Evolutionary conservation across 1,284 basidiomycete species (phyloP).

Genomic region (Porogramme epimiltina): DNA sequence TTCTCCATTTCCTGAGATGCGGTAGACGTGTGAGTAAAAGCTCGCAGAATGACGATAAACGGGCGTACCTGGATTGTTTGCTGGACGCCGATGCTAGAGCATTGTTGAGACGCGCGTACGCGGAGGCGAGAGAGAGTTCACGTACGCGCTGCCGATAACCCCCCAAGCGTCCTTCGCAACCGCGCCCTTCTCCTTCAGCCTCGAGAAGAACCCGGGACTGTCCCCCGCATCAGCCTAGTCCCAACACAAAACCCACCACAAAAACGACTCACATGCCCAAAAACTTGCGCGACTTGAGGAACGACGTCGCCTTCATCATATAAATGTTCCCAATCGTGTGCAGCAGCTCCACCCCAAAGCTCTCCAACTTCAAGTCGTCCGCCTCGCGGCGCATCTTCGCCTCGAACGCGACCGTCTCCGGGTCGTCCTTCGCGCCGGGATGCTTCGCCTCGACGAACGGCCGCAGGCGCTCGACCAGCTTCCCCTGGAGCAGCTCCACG

Average conservation of each 20-base stretch:
- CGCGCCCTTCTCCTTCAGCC: slow-evolving; percentile 92
- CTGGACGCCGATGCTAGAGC: slow-evolving; percentile 65
- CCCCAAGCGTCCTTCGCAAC: slow-evolving; percentile 95
- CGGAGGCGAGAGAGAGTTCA: slow-evolving; percentile 15
- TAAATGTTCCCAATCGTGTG: slow-evolving; percentile 91
- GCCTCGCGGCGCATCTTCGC: slow-evolving; percentile 83
- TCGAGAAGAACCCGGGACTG: slow-evolving; percentile 91
- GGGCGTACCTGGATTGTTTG: slow-evolving; percentile 48
- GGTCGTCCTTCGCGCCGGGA: slow-evolving; percentile 85
- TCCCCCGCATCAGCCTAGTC: neutral
- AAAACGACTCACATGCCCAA: slow-evolving; percentile 71
- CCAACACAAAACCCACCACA: neutral
- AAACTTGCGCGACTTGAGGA: slow-evolving; percentile 90
- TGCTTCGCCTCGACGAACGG: slow-evolving; percentile 89
- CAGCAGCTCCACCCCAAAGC: slow-evolving; percentile 93
- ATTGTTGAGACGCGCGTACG: neutral
- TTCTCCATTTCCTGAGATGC: slow-evolving; percentile 85
- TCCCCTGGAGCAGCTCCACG: slow-evolving; percentile 70
- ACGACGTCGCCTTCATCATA: slow-evolving; percentile 91
- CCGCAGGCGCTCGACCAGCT: slow-evolving; percentile 82
- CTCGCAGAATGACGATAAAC: neutral
- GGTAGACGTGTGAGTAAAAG: slow-evolving; percentile 32
- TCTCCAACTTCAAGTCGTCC: slow-evolving; percentile 96
- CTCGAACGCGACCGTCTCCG: slow-evolving; percentile 82
- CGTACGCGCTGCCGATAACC: slow-evolving; percentile 88